Evolutionary conservation across 371 early-diverging fungal species (phyloP).

Genomic region (Mucor mucedo): DNA sequence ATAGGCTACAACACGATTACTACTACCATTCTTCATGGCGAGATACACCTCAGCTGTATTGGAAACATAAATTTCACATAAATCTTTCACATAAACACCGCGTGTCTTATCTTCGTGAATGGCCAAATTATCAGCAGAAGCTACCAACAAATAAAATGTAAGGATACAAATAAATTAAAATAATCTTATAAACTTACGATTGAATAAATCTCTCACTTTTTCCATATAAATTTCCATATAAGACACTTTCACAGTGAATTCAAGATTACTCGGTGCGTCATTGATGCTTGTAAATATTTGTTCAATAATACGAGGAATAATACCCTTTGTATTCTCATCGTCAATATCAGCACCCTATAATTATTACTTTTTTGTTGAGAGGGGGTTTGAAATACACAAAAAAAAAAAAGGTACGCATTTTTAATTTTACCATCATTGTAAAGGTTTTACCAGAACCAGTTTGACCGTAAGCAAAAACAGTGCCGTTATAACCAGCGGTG

Average conservation of each 20-base stretch:
- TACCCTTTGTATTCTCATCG: conserved; percentile 86
- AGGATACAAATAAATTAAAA: background rate
- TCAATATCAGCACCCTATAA: conserved; percentile 94
- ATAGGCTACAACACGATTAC: conserved; percentile 87
- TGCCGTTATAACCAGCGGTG: conserved; percentile 92
- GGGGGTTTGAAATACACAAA: conserved; percentile 61
- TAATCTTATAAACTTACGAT: conserved; percentile 63
- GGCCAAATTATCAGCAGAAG: conserved; percentile 86
- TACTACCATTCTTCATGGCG: conserved; percentile 91
- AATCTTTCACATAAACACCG: conserved; percentile 96
- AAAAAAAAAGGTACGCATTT: conserved; percentile 45
- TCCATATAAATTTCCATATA: conserved; percentile 99
- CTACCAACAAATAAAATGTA: conserved; percentile 40
- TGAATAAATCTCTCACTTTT: conserved; percentile 94
- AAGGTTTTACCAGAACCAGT: conserved; percentile 99
- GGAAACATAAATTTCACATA: conserved; percentile 92
- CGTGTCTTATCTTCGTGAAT: conserved; percentile 94
- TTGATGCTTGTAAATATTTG: conserved; percentile 87
- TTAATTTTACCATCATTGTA: conserved; percentile 88
- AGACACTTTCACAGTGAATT: conserved; percentile 94
- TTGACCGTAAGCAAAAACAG: conserved; percentile 99
- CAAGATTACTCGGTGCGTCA: conserved; percentile 84
- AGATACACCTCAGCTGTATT: conserved; percentile 94
- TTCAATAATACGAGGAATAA: conserved; percentile 94
- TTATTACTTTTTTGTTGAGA: conserved; percentile 8